Base-by-base conservation (phyloP, 164 flowering plant genomes). In the Umbellularia californica region DNA sequence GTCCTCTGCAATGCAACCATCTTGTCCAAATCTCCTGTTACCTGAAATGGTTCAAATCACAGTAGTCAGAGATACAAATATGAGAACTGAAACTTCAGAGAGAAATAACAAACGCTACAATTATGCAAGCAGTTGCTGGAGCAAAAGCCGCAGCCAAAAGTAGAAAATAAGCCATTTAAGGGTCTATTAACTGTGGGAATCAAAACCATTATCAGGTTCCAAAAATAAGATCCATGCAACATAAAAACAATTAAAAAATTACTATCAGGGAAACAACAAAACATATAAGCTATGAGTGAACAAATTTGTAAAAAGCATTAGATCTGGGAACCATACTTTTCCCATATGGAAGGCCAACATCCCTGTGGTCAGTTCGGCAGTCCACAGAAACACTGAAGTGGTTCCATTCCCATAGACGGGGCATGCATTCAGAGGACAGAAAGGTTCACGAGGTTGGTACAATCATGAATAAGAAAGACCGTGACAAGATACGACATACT, bases 1-100 rank as follows among this genome's bases (percentile, higher is more conserved):
- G 92, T 79, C 80, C 95, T 91, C 78, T 96, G 99, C 71, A 96
- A 78, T 13, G 99, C 99, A 80, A 96, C 92, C 98, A 96, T 89
- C 88, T 96, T 96, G 83, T 89, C 84, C 79, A 96, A 77, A 79
- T 88, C 96, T 80, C 99, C 99, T 0, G 98, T 91, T n/a, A 96
- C 87, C 99, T 95, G 89, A 35, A 72, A 58, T 33, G 7, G 20
- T 41, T 64, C 28, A 72, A 41, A 52, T 22, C 64, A 47, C 58
- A 33, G 60, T 58, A n/a, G 72, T 74, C 28, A 71, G 35, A 41
- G 47, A 41, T 51, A 30, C 30, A 2, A 30, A 75, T 1, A 73
- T 3, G 2, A 73, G 33, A 24, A 70, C 5, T 13, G 33, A 52
- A 70, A 70, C 20, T 41, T 12, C 10, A 52, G n/a, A 70, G 14